phyloP scores from a whole-genome alignment of 257 asterid species.

The Lantana camara region DNA sequence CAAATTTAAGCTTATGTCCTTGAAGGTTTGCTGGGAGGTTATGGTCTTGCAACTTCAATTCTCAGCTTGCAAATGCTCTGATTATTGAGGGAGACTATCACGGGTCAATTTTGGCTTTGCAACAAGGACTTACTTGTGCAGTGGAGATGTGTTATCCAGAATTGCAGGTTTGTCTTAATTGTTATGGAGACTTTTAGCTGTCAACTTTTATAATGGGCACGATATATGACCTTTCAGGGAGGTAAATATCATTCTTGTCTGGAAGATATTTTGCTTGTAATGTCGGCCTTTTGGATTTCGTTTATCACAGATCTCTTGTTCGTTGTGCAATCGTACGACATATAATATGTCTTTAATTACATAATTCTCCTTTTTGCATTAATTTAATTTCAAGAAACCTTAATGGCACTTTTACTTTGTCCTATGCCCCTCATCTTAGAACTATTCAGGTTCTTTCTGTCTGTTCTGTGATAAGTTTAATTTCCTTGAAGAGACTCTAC shows the following conservation, averaged over 20 bases:
- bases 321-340: not conserved
- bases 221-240: conserved; percentile 6
- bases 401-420: conserved; percentile 16
- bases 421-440: conserved; percentile 8
- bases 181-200: conserved; percentile 18
- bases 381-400: conserved; percentile 5
- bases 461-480: conserved; percentile 14
- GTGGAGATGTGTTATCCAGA: conserved; percentile 91
- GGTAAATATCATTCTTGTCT: conserved; percentile 13
- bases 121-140: conserved; percentile 76
- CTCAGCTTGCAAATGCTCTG: conserved; percentile 95
- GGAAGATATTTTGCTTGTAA: conserved; percentile 12
- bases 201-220: conserved; percentile 21
- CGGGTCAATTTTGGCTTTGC: conserved; percentile 71
- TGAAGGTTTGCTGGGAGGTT: conserved; percentile 84
- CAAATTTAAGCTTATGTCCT: conserved; percentile 20
- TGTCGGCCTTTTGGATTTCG: not conserved
- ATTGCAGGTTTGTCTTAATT: conserved; percentile 70
- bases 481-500: conserved; percentile 10
- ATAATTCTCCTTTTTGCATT: not conserved
- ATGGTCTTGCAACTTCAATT: conserved; percentile 95
- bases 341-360: conserved; percentile 6
- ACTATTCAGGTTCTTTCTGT: conserved; percentile 3
- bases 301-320: not conserved
- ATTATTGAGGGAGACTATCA: conserved; percentile 83